Conservation (phyloP, 1,284 basidiomycete genomes). For the Omphalotus olearius region DNA sequence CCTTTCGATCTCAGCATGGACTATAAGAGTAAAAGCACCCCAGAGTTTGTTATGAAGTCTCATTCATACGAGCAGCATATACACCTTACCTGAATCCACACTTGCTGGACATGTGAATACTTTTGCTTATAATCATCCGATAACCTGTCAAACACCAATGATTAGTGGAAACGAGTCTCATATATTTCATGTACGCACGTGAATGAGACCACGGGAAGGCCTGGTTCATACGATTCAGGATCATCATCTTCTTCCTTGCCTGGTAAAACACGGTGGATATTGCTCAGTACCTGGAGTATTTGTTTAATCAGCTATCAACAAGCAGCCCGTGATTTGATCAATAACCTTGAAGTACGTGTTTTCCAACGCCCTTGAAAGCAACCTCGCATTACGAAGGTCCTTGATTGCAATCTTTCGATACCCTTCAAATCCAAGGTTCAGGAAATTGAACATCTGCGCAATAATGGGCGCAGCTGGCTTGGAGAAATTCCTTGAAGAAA, state of each 20-base stretch:
- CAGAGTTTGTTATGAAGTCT: background rate
- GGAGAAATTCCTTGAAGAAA: constrained; percentile 51
- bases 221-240: constrained; percentile 44
- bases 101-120: constrained; percentile 56
- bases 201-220: constrained; percentile 73
- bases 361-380: constrained; percentile 66
- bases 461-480: constrained; percentile 63
- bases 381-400: constrained; percentile 60
- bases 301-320: background rate
- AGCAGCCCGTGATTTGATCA: background rate
- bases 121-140: constrained; percentile 53
- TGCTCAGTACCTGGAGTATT: constrained; percentile 31
- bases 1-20: constrained; percentile 49
- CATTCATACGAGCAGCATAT: background rate
- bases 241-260: constrained; percentile 28
- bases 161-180: background rate
- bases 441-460: constrained; percentile 69
- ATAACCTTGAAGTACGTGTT: constrained; percentile 40
- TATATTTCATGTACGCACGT: constrained; percentile 25
- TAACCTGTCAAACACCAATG: constrained; percentile 26
- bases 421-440: constrained; percentile 53
- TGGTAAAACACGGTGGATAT: constrained; percentile 30
- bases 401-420: constrained; percentile 47
- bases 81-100: constrained; percentile 52
- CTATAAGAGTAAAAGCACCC: constrained; percentile 22